Conservation (phyloP, 805 yeast genomes). For the Alloascoidea africana region DNA sequence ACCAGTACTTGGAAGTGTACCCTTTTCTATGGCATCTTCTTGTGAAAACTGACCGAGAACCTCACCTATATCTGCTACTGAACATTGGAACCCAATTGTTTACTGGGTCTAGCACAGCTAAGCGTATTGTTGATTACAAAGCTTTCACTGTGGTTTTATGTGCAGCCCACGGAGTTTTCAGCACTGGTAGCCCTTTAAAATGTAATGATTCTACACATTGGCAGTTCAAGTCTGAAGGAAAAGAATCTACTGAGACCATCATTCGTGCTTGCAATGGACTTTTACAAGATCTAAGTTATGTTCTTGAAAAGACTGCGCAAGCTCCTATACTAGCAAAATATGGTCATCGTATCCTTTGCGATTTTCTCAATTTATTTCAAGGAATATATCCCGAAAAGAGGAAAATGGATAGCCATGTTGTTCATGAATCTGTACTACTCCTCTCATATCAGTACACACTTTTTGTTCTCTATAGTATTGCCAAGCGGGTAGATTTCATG, state of each 20-base stretch:
- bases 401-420: conserved; percentile 71
- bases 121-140: conserved; percentile 43
- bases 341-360: conserved; percentile 39
- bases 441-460: neutral
- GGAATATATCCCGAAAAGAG: conserved; percentile 63
- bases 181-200: conserved; percentile 31
- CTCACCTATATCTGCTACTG: conserved; percentile 63
- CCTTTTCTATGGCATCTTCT: conserved; percentile 64
- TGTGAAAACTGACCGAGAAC: conserved; percentile 68
- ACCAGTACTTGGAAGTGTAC: conserved; percentile 73
- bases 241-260: conserved; percentile 47
- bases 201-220: conserved; percentile 17
- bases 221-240: conserved; percentile 16
- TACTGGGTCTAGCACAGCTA: conserved; percentile 76
- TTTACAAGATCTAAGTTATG: conserved; percentile 46
- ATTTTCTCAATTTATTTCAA: conserved; percentile 54
- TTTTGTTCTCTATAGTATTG: no score
- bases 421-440: conserved; percentile 50
- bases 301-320: neutral
- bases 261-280: conserved; percentile 50
- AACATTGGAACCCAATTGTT: conserved; percentile 73
- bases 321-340: neutral
- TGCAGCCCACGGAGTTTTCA: conserved; percentile 45
- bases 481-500: conserved; percentile 9
- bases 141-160: conserved; percentile 48